Conservation (phyloP, 495 filamentous ascomycete species). For the Penicillium macrosclerotiorum region DNA sequence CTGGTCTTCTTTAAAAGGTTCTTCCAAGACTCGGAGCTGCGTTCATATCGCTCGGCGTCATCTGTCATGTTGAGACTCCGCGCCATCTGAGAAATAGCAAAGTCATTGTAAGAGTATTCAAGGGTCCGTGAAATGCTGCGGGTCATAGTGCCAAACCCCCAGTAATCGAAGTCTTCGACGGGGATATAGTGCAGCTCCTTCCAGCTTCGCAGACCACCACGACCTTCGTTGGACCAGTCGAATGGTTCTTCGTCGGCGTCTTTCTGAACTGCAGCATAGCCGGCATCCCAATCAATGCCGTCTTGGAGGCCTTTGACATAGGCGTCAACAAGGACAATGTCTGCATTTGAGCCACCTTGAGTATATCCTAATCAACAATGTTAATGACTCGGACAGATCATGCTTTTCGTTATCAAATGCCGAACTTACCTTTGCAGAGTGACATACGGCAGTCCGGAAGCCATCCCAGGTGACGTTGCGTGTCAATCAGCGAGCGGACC, state of each 20-base stretch:
- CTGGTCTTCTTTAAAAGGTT: slow-evolving; percentile 65
- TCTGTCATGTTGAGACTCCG: slow-evolving; percentile 53
- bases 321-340: slow-evolving; percentile 73
- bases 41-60: slow-evolving; percentile 60
- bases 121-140: slow-evolving; percentile 68
- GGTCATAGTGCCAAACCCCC: slow-evolving; percentile 69
- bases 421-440: slow-evolving; percentile 61
- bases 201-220: slow-evolving; percentile 74
- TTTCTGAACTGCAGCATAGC: slow-evolving; percentile 64
- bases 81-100: slow-evolving; percentile 53
- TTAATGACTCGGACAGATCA: background rate
- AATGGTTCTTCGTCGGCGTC: slow-evolving; percentile 65
- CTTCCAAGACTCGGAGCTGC: slow-evolving; percentile 61
- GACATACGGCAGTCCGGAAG: slow-evolving; percentile 66
- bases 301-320: slow-evolving; percentile 66
- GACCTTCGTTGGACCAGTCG: slow-evolving; percentile 70
- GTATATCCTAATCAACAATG: slow-evolving; percentile 34
- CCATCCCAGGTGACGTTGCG: slow-evolving; percentile 67
- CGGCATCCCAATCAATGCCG: slow-evolving; percentile 65
- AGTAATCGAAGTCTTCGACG: slow-evolving; percentile 65
- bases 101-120: slow-evolving; percentile 74
- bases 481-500: slow-evolving; percentile 70
- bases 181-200: slow-evolving; percentile 64
- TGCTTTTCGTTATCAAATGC: background rate
- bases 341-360: slow-evolving; percentile 75